phyloP scores from a whole-genome alignment of 2,329 filamentous ascomycete species.

The Hypocreales sp. region DNA sequence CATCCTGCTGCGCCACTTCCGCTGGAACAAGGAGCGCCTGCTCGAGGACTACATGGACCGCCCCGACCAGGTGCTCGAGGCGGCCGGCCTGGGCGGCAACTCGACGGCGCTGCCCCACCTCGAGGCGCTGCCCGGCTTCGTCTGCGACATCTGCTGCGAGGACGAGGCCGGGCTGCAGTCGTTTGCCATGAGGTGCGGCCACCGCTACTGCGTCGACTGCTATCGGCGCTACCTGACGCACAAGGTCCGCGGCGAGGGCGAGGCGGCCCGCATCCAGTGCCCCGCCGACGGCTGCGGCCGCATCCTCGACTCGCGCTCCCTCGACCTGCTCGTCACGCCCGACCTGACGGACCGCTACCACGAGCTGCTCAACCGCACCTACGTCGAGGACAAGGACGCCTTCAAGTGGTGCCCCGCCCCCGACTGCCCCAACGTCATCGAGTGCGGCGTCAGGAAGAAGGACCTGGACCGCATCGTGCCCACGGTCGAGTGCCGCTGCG shows the following conservation, averaged over 20 bases:
- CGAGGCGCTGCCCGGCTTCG: constrained; percentile 58
- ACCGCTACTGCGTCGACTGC: constrained; percentile 85
- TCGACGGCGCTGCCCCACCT: constrained; percentile 49
- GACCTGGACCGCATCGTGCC: constrained; percentile 76
- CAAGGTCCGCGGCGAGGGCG: constrained; percentile 91
- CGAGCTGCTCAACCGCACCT: constrained; percentile 77
- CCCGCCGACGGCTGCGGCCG: constrained; percentile 75
- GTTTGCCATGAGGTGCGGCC: constrained; percentile 89
- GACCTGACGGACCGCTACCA: constrained; percentile 54
- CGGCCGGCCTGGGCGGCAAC: constrained; percentile 61
- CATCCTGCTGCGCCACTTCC: constrained; percentile 74
- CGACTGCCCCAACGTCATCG: constrained; percentile 87
- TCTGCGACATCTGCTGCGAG: constrained; percentile 93
- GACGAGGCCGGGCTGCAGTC: constrained; percentile 63
- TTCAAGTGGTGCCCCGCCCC: constrained; percentile 97
- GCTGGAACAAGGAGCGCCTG: constrained; percentile 92
- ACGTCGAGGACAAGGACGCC: constrained; percentile 90
- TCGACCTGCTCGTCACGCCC: constrained; percentile 56
- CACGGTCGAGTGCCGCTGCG: constrained; percentile 74
- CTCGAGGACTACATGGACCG: constrained; percentile 96
- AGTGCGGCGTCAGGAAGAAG: constrained; percentile 77
- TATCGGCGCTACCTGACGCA: constrained; percentile 82
- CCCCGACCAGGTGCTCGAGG: constrained; percentile 63
- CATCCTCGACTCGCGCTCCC: constrained; percentile 79
- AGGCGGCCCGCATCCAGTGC: constrained; percentile 88